Conservation (phyloP, 108 stramenopile genomes). For the Mediolabrus comicus region DNA sequence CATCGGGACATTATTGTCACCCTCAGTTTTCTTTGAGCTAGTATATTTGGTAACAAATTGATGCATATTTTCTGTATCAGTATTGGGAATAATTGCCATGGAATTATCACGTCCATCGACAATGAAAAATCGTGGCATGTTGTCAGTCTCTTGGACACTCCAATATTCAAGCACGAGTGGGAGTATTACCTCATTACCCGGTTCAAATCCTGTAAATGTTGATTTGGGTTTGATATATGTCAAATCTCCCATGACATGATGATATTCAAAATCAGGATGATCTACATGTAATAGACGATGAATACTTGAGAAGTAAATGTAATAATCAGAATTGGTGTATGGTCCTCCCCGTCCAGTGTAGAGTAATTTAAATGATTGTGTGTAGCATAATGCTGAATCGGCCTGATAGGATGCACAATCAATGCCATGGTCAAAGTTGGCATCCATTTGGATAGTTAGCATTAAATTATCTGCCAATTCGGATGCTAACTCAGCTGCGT, state of each 20-base stretch:
- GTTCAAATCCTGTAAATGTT: constrained; percentile 6
- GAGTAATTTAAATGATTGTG: background rate
- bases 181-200: background rate
- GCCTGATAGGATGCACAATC: background rate
- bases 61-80: constrained; percentile 1
- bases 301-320: constrained; percentile 9
- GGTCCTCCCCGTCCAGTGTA: background rate
- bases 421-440: background rate
- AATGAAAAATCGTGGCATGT: constrained; percentile 5
- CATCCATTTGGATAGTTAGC: background rate
- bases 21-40: constrained; percentile 15
- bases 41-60: constrained; percentile 10
- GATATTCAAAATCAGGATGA: constrained; percentile 11
- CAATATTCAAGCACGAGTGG: constrained; percentile 12
- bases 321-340: background rate
- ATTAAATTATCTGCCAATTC: background rate
- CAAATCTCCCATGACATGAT: constrained; percentile 12
- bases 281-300: background rate
- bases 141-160: constrained; percentile 17
- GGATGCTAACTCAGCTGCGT: background rate
- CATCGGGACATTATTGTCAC: constrained; percentile 13
- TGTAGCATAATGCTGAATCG: background rate
- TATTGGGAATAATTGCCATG: constrained; percentile 2
- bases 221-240: constrained; percentile 8
- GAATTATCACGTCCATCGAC: background rate